Conservation (phyloP, 2,329 filamentous ascomycete species). For the Claviceps monticola region DNA sequence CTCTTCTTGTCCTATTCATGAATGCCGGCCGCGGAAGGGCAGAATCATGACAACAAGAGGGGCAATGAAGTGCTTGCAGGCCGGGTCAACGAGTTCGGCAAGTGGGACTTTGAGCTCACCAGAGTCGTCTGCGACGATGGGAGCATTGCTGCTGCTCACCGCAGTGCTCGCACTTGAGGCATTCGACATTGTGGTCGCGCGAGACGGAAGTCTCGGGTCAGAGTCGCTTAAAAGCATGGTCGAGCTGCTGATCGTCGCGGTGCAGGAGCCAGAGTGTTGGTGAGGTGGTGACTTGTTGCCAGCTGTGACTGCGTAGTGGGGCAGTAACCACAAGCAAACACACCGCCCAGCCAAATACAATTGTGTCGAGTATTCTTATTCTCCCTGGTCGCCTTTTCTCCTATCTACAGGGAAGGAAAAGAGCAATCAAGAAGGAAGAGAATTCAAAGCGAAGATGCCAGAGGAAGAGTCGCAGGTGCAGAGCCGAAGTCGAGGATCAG, state of each 20-base stretch:
- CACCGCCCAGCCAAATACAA: not conserved
- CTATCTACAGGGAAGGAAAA: not conserved
- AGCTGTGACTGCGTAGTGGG: not conserved
- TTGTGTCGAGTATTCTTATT: conserved; percentile 10
- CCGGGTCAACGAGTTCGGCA: not conserved
- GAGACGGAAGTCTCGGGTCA: conserved; percentile 21
- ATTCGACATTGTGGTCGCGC: conserved; percentile 23
- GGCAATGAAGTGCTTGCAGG: conserved; percentile 13
- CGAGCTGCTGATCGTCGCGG: conserved; percentile 4
- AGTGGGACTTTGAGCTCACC: conserved; percentile 19
- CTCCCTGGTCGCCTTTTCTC: not conserved
- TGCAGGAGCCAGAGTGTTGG: not conserved
- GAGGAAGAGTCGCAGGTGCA: not conserved
- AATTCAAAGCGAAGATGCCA: not conserved
- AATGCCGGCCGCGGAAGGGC: not conserved
- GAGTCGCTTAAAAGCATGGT: conserved; percentile 28
- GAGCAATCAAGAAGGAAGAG: not conserved
- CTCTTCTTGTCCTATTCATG: not conserved
- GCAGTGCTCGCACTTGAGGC: conserved; percentile 17
- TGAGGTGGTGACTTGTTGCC: conserved; percentile 6
- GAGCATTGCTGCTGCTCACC: conserved; percentile 11
- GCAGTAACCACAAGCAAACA: not conserved
- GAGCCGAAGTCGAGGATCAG: not conserved
- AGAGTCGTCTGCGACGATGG: conserved; percentile 21
- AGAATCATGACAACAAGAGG: conserved; percentile 17